A percentile compares a stretch with the other conserved stretches of the same genome.
These are phyloP conservation scores for Gymnopilus dilepis DNA, from an alignment of 768 basidiomycete species.

Conservation along the genomic window DNA sequence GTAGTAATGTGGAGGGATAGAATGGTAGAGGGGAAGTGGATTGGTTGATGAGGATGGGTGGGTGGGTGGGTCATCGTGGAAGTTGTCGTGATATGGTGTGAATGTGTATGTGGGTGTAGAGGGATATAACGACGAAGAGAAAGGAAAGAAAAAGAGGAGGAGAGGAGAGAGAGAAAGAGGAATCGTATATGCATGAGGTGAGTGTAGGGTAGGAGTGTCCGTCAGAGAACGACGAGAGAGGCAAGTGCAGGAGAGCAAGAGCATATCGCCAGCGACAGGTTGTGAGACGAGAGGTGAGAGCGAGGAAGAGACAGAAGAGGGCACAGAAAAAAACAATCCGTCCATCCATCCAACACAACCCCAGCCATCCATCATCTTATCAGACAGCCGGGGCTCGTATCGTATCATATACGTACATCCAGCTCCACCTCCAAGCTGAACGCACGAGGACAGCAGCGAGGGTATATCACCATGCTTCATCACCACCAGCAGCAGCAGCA, in stretches of 20 bases:
- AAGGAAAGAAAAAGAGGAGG: too few species aligned
- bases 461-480: neutral
- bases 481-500: neutral
- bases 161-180: neutral
- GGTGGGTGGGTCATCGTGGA: neutral
- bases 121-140: neutral
- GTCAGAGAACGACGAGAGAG: too few species aligned
- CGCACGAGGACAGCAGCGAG: neutral
- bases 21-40: neutral
- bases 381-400: too few species aligned
- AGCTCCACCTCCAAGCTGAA: neutral
- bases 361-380: neutral
- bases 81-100: neutral
- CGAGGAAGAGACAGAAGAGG: neutral
- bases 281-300: neutral
- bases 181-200: neutral
- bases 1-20: too few species aligned
- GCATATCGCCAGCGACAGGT: slow-evolving; percentile 2
- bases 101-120: neutral
- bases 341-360: neutral
- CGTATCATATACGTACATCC: neutral
- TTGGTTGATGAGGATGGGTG: neutral
- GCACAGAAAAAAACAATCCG: slow-evolving; percentile 1
- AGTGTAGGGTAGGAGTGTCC: too few species aligned
- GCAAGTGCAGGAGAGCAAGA: neutral